Conservation (phyloP, 208 protist genomes). For the Naegleria fowleri region DNA sequence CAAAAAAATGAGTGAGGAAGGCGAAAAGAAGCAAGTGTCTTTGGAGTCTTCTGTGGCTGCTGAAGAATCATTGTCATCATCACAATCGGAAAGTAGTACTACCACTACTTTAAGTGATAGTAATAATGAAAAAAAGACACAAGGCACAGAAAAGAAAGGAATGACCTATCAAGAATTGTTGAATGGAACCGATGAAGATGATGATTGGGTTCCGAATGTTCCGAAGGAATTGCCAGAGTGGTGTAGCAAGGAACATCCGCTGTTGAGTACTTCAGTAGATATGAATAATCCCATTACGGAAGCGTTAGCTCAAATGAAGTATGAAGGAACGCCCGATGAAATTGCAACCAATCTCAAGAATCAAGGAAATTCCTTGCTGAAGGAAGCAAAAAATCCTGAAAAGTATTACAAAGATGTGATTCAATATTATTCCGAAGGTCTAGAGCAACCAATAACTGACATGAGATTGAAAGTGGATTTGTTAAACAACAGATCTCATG, state of each 20-base stretch:
- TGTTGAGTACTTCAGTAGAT: background rate
- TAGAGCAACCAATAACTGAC: conserved; percentile 27
- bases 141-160: background rate
- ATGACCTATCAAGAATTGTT: background rate
- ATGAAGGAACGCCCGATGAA: conserved; percentile 18
- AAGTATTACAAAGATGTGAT: background rate
- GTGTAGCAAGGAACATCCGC: background rate
- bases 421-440: conserved; percentile 15
- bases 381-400: background rate
- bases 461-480: background rate
- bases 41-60: too few species aligned
- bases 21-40: too few species aligned
- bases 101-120: too few species aligned
- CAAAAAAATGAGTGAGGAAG: background rate
- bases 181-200: background rate
- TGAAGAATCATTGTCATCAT: background rate
- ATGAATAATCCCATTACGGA: background rate
- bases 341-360: conserved; percentile 27
- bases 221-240: background rate
- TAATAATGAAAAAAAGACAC: too few species aligned
- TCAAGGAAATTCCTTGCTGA: conserved; percentile 18
- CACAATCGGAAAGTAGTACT: too few species aligned
- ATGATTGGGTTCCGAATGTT: background rate
- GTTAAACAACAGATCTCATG: conserved; percentile 24
- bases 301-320: background rate